Conservation (phyloP, 345 rosid species). For the Barbarea vulgaris region DNA sequence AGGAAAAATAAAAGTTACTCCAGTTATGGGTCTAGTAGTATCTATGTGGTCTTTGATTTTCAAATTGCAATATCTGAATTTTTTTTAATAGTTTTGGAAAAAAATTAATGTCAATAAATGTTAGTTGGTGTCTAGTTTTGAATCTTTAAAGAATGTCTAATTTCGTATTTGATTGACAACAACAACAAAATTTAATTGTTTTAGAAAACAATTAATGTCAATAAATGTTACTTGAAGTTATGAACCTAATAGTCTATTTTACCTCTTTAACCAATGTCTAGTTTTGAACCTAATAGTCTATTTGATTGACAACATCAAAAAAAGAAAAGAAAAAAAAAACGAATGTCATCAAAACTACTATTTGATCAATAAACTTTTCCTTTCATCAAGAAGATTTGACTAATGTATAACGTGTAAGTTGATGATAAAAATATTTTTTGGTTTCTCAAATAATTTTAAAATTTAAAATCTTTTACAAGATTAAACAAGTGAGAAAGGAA, state of each 20-base stretch:
- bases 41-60: conserved; percentile 10
- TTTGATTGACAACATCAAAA: no score
- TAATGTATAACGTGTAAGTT: not conserved
- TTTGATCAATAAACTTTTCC: not conserved
- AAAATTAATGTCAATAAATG: conserved; percentile 1
- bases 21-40: not conserved
- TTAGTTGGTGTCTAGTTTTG: conserved; percentile 7
- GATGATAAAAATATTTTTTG: no score
- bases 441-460: no score
- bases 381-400: not conserved
- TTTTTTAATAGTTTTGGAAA: conserved; percentile 5
- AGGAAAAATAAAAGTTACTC: not conserved
- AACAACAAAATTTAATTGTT: no score
- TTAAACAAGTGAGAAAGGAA: not conserved
- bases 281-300: not conserved
- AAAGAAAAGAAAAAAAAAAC: no score
- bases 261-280: no score
- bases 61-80: conserved; percentile 12
- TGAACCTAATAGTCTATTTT: no score
- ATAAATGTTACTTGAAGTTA: no score
- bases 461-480: not conserved
- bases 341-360: not conserved
- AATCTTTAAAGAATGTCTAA: no score
- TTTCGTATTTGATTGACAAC: no score
- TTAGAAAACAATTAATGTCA: no score